Evolutionary conservation across 352 stramenopile species (phyloP).

Genomic region (Globisporangium ultimum): DNA sequence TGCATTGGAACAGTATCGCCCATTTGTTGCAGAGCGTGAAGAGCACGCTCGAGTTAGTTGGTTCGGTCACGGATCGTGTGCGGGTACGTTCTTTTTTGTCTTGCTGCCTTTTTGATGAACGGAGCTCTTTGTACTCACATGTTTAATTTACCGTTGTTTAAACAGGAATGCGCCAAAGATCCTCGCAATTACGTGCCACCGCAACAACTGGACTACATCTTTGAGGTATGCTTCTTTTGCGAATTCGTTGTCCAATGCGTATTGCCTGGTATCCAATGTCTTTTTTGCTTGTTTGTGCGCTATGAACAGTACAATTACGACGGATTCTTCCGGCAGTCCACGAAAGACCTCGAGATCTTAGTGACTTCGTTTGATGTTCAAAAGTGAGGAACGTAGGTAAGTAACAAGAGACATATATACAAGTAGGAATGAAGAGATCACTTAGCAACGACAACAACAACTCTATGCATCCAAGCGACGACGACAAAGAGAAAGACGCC

Average conservation of each 20-base stretch:
- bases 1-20: conserved; percentile 86
- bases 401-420: conserved; percentile 1
- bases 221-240: conserved; percentile 54
- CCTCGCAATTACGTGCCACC: conserved; percentile 59
- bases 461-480: too few species aligned
- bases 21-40: conserved; percentile 80
- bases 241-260: conserved; percentile 1
- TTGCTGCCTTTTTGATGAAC: neutral
- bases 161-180: conserved; percentile 69
- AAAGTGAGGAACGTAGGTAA: conserved; percentile 20
- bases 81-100: conserved; percentile 36
- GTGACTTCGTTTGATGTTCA: conserved; percentile 46
- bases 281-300: conserved; percentile 9
- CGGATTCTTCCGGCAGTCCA: conserved; percentile 80
- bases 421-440: neutral
- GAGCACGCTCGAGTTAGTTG: conserved; percentile 61
- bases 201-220: conserved; percentile 88
- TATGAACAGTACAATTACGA: conserved; percentile 76
- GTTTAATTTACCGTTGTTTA: neutral
- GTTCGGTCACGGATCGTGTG: conserved; percentile 58
- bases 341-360: conserved; percentile 64
- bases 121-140: neutral
- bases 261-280: conserved; percentile 1
- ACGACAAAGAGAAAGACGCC: neutral
- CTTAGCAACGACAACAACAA: neutral